phyloP scores from a whole-genome alignment of 441 rosid genomes.

The Hura crepitans region DNA sequence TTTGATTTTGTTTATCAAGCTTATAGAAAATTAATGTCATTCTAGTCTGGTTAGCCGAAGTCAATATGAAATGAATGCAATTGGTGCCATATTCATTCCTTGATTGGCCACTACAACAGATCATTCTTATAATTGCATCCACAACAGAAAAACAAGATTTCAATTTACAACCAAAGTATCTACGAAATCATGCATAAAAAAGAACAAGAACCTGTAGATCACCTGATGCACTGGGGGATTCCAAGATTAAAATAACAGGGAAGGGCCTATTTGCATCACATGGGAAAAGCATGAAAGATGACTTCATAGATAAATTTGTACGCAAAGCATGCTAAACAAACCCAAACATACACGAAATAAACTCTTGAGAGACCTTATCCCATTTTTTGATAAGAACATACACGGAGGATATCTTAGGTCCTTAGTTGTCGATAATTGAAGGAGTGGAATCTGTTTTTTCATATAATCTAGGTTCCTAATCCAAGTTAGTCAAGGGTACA shows the following conservation, averaged over 20 bases:
- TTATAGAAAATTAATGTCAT: not conserved
- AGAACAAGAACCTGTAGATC: not conserved
- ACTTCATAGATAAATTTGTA: not conserved
- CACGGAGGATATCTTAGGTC: slow-evolving; percentile 36
- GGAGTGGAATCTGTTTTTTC: too few species aligned
- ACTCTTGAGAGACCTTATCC: slow-evolving; percentile 48
- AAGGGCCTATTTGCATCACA: slow-evolving; percentile 74
- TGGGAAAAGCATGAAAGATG: not conserved
- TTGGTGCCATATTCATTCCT: not conserved
- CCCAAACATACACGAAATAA: not conserved
- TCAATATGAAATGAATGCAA: not conserved
- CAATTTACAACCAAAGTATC: not conserved
- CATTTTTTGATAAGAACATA: slow-evolving; percentile 88
- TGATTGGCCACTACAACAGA: not conserved
- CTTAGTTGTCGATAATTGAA: too few species aligned
- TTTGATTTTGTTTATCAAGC: not conserved
- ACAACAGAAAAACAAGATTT: not conserved
- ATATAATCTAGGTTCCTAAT: slow-evolving; percentile 43
- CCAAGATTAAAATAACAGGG: slow-evolving; percentile 18
- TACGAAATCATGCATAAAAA: not conserved
- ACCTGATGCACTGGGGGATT: not conserved
- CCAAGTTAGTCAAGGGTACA: too few species aligned
- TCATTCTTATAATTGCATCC: not conserved
- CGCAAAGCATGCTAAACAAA: not conserved
- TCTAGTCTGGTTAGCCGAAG: not conserved